Evolutionary conservation across 2,329 filamentous ascomycete genomes (phyloP).

Genomic region (Ampelomyces quisqualis): DNA sequence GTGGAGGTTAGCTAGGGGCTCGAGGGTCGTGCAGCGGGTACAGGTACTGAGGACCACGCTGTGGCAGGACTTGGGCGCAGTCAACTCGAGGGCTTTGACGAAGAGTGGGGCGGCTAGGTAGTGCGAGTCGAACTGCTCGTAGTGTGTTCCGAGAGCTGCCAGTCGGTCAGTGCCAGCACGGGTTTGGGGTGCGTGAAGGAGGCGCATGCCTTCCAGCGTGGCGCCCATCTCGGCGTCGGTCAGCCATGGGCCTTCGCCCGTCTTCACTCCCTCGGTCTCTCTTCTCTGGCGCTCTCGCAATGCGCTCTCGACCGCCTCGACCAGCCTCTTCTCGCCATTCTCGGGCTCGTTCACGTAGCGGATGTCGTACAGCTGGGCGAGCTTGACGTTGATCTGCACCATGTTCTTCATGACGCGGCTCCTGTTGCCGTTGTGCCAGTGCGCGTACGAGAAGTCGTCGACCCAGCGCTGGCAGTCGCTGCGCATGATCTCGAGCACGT

Average conservation of each 20-base stretch:
- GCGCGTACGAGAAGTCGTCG: slow-evolving; percentile 46
- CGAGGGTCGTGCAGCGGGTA: slow-evolving; percentile 15
- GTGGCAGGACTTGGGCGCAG: slow-evolving; percentile 67
- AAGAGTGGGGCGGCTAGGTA: slow-evolving; percentile 84
- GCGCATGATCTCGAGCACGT: slow-evolving; percentile 75
- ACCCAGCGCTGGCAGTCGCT: slow-evolving; percentile 62
- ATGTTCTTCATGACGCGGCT: slow-evolving; percentile 71
- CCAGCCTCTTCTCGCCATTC: slow-evolving; percentile 70
- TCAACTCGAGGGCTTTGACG: slow-evolving; percentile 76
- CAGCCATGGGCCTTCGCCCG: slow-evolving; percentile 72
- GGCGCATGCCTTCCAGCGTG: slow-evolving; percentile 63
- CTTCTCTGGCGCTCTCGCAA: slow-evolving; percentile 73
- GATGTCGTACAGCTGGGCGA: slow-evolving; percentile 79
- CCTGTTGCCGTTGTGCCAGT: slow-evolving; percentile 50
- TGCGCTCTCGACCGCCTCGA: slow-evolving; percentile 79
- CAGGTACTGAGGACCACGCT: slow-evolving; percentile 74
- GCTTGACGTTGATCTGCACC: slow-evolving; percentile 75
- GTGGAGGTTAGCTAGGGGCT: slow-evolving; percentile 8
- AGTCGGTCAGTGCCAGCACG: slow-evolving; percentile 46
- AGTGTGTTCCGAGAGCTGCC: slow-evolving; percentile 71
- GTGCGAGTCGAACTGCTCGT: slow-evolving; percentile 70
- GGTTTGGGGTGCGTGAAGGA: no score
- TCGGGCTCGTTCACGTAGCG: slow-evolving; percentile 73
- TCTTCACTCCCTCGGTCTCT: slow-evolving; percentile 65
- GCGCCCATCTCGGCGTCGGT: slow-evolving; percentile 70